Conservation (phyloP, 176 grass and related monocot genomes). For the Triticum dicoccoides region DNA sequence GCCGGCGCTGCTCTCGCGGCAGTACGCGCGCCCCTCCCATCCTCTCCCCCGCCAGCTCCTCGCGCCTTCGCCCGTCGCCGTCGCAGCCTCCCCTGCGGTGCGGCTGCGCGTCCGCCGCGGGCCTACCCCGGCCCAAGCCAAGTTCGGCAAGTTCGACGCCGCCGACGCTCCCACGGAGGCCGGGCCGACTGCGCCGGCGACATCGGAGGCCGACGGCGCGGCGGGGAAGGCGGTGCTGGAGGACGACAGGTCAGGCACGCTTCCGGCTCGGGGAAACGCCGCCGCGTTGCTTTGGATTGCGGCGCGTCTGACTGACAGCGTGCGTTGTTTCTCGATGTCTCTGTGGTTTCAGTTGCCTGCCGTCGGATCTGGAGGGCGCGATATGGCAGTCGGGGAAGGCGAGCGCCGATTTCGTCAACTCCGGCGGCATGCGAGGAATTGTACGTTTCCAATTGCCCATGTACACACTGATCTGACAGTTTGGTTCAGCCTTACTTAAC, state of each 20-base stretch:
- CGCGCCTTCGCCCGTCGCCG: background rate
- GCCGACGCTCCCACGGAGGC: conserved; percentile 35
- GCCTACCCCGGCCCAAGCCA: conserved; percentile 31
- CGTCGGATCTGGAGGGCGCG: conserved; percentile 66
- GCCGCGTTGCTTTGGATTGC: background rate
- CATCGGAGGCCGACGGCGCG: background rate
- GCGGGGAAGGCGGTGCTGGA: conserved; percentile 18
- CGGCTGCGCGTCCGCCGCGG: conserved; percentile 10
- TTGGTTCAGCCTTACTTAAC: background rate
- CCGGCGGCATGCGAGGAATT: conserved; percentile 69
- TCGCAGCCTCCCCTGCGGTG: background rate
- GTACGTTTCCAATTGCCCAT: conserved; percentile 29
- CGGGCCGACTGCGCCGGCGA: background rate
- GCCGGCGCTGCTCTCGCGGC: conserved; percentile 33
- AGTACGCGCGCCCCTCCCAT: conserved; percentile 6
- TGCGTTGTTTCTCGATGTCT: background rate
- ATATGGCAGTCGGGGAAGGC: conserved; percentile 74
- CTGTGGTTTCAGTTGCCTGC: conserved; percentile 54
- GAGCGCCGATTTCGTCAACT: conserved; percentile 62
- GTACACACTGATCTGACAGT: background rate
- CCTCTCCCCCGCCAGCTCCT: background rate
- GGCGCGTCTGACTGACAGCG: background rate
- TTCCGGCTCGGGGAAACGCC: background rate
- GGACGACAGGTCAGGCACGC: conserved; percentile 54
- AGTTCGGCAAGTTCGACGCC: conserved; percentile 85